Conservation (phyloP, 2,329 filamentous ascomycete species). For the Neopestalotiopsis sp. region DNA sequence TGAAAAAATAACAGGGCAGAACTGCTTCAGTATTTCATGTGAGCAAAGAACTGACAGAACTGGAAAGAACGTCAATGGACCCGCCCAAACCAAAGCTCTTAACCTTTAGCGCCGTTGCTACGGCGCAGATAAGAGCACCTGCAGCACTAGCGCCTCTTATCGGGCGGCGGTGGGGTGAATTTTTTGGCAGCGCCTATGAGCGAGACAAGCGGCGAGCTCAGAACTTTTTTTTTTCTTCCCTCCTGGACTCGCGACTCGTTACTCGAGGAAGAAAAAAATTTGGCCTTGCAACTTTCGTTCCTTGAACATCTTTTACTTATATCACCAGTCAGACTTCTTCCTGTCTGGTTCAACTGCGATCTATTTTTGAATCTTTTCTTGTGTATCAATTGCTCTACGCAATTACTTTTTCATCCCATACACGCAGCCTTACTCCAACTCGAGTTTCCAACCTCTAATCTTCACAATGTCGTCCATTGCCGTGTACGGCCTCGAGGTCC, state of each 20-base stretch:
- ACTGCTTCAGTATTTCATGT: not conserved
- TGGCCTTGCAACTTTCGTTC: not conserved
- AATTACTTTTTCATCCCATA: not conserved
- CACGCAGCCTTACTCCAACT: constrained; percentile 14
- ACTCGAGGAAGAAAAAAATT: not conserved
- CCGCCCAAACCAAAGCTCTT: not conserved
- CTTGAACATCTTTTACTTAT: not conserved
- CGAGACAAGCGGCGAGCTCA: constrained; percentile 1
- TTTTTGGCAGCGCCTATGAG: constrained; percentile 7
- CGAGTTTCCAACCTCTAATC: constrained; percentile 20
- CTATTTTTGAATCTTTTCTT: not conserved
- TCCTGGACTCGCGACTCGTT: constrained; percentile 9
- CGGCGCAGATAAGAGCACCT: constrained; percentile 15
- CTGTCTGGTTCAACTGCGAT: not conserved
- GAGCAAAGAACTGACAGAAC: not conserved
- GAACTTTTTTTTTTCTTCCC: constrained; percentile 17
- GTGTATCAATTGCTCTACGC: not conserved
- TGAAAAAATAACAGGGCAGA: not conserved
- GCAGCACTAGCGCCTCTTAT: constrained; percentile 17
- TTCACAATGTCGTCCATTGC: constrained; percentile 68
- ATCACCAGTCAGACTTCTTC: constrained; percentile 1
- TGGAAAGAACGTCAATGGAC: not conserved
- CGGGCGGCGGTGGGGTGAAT: constrained; percentile 13
- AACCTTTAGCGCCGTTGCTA: constrained; percentile 5
- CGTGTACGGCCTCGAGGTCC: constrained; percentile 91